Percentiles rank a stretch among this genome's conserved stretches.
phyloP scores from a whole-genome alignment of 352 stramenopile species.

The Stramenopiles sp. region DNA sequence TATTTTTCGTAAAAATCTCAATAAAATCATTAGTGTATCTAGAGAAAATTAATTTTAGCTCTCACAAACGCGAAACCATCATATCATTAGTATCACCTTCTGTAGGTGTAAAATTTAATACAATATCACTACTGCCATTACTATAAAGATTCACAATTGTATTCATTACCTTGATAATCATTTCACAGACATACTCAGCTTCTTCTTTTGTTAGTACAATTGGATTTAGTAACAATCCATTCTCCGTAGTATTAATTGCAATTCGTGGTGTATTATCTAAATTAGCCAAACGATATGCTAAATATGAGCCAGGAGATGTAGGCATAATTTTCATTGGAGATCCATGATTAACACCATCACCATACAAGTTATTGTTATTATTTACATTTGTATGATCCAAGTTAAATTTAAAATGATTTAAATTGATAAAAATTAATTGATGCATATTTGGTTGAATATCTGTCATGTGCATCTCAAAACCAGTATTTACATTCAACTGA shows the following conservation, averaged over 20 bases:
- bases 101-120: too few relatives aligned
- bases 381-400: neutral
- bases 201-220: neutral
- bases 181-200: neutral
- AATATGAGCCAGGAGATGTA: neutral
- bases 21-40: too few relatives aligned
- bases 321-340: neutral
- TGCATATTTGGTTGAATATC: neutral
- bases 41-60: too few relatives aligned
- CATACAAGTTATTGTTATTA: neutral
- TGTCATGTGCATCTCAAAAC: neutral
- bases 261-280: neutral
- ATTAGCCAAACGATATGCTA: neutral
- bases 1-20: too few relatives aligned
- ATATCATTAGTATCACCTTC: too few relatives aligned
- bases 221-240: neutral
- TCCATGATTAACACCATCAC: neutral
- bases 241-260: neutral
- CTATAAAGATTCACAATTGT: neutral
- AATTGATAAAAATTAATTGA: neutral
- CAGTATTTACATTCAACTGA: neutral
- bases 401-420: neutral
- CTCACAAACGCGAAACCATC: too few relatives aligned
- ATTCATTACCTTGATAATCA: neutral
- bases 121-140: too few relatives aligned